phyloP scores from a whole-genome alignment of 768 basidiomycete species.

The Holtermannia corniformis region DNA sequence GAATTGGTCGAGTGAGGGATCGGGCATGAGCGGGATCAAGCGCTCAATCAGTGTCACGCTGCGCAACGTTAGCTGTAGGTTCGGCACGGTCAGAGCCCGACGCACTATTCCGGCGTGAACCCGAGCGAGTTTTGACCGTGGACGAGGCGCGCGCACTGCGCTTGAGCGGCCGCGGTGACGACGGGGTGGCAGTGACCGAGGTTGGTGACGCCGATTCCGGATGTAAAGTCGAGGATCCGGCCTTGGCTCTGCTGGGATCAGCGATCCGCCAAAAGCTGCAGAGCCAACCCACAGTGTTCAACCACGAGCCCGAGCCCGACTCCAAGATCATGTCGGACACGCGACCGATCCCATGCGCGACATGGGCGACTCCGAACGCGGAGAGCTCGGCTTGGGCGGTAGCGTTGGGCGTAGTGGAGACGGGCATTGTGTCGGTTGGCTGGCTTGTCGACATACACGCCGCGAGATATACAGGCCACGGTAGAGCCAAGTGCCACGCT shows the following conservation, averaged over 20 bases:
- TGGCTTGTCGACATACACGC: too few relatives aligned
- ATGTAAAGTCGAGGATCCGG: constrained; percentile 83
- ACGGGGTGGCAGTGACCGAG: constrained; percentile 9
- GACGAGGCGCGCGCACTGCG: constrained; percentile 13
- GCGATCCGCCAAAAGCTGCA: too few relatives aligned
- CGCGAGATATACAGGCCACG: too few relatives aligned
- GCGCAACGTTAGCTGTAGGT: constrained; percentile 70
- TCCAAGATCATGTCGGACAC: constrained; percentile 24
- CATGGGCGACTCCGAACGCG: constrained; percentile 27
- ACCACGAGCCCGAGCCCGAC: constrained; percentile 48
- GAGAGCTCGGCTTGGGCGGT: too few relatives aligned
- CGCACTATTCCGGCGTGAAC: too few relatives aligned
- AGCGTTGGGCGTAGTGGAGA: too few relatives aligned
- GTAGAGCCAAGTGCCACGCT: too few relatives aligned
- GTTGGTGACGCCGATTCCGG: constrained; percentile 57
- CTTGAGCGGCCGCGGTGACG: constrained; percentile 9
- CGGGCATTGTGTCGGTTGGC: too few relatives aligned
- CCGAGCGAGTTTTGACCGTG: constrained; percentile 41
- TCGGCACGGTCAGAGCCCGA: too few relatives aligned
- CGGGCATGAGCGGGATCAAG: constrained; percentile 74
- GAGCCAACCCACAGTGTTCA: constrained; percentile 59
- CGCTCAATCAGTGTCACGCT: constrained; percentile 73
- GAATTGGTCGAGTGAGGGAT: constrained; percentile 82
- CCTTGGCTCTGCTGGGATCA: too few relatives aligned
- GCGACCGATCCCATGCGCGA: constrained; percentile 26